These are phyloP conservation scores for Massospora cicadina DNA, from an alignment of 371 early-diverging fungal genomes.

Conservation along the genomic window DNA sequence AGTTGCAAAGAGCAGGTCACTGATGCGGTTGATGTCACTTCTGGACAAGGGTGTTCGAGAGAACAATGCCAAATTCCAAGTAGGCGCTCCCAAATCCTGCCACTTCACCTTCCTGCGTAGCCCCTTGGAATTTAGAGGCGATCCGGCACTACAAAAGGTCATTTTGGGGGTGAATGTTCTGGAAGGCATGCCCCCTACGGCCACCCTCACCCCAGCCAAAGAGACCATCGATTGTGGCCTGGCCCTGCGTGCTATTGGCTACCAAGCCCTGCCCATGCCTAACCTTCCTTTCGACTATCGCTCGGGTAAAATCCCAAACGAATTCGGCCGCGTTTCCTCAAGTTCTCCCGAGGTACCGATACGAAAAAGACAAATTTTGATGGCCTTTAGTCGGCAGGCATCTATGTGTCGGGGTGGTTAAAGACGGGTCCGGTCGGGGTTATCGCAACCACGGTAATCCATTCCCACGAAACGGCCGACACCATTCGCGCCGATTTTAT, in stretches of 20 bases:
- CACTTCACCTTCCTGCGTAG: slow-evolving; percentile 50
- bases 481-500: slow-evolving; percentile 21
- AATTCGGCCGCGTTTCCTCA: slow-evolving; percentile 49
- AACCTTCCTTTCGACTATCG: slow-evolving; percentile 60
- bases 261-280: slow-evolving; percentile 46
- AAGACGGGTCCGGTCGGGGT: slow-evolving; percentile 90
- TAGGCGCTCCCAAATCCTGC: slow-evolving; percentile 34
- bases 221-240: slow-evolving; percentile 37
- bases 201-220: slow-evolving; percentile 37
- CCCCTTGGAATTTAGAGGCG: slow-evolving; percentile 31
- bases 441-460: slow-evolving; percentile 85
- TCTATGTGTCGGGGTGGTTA: slow-evolving; percentile 86
- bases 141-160: slow-evolving; percentile 19
- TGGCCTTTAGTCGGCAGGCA: slow-evolving; percentile 27
- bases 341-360: slow-evolving; percentile 22
- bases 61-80: slow-evolving; percentile 8
- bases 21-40: slow-evolving; percentile 58
- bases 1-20: slow-evolving; percentile 35
- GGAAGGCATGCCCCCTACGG: slow-evolving; percentile 31
- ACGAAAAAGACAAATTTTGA: not conserved
- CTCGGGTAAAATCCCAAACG: slow-evolving; percentile 55
- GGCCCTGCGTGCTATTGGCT: slow-evolving; percentile 73
- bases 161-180: slow-evolving; percentile 48
- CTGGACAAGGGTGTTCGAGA: slow-evolving; percentile 36
- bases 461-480: slow-evolving; percentile 80